phyloP scores from a whole-genome alignment of 2,329 filamentous ascomycete species.

The Phaeosphaeria sp. region DNA sequence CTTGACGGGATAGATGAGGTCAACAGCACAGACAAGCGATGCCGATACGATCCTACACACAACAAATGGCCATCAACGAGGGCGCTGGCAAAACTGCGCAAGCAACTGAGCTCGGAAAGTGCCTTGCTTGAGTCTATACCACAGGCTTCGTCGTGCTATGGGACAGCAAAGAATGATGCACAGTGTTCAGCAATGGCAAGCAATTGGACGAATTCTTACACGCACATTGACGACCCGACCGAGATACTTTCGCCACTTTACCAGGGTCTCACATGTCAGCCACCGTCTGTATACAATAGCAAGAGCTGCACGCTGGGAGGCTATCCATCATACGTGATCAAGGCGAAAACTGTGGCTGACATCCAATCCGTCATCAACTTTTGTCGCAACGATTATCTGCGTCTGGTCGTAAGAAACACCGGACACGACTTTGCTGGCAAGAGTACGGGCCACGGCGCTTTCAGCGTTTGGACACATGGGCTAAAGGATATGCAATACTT shows the following conservation, averaged over 20 bases:
- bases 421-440: slow-evolving; percentile 41
- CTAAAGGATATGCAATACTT: slow-evolving; percentile 36
- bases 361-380: slow-evolving; percentile 40
- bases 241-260: slow-evolving; percentile 36
- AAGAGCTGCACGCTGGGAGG: slow-evolving; percentile 31
- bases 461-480: slow-evolving; percentile 40
- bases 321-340: slow-evolving; percentile 36
- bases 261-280: slow-evolving; percentile 36
- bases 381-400: slow-evolving; percentile 29
- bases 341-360: slow-evolving; percentile 29
- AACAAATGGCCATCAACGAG: slow-evolving; percentile 35
- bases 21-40: slow-evolving; percentile 23
- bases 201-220: slow-evolving; percentile 26
- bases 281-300: slow-evolving; percentile 26
- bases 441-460: slow-evolving; percentile 25
- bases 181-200: slow-evolving; percentile 26
- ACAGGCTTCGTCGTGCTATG: slow-evolving; percentile 32
- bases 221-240: slow-evolving; percentile 32
- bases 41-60: slow-evolving; percentile 26
- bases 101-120: slow-evolving; percentile 26
- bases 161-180: slow-evolving; percentile 21
- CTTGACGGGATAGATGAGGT: slow-evolving; percentile 9
- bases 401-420: slow-evolving; percentile 41
- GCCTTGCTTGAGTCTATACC: slow-evolving; percentile 28
- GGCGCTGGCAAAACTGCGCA: slow-evolving; percentile 26